Conservation (phyloP, 179 eudicot genomes). For the Silene coronaria region DNA sequence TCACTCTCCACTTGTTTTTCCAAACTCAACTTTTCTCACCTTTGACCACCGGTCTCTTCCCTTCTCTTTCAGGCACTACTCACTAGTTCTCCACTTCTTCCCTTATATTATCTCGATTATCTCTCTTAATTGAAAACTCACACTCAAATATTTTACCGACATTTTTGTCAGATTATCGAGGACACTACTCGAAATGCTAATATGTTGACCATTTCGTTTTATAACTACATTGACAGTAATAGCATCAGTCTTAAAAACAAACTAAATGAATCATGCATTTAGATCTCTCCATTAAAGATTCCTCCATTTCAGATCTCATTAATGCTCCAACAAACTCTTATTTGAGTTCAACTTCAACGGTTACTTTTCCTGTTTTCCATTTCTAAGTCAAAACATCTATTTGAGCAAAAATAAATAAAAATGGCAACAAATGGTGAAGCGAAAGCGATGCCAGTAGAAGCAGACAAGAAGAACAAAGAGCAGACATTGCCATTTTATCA, state of each 20-base stretch:
- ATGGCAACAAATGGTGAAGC: constrained; percentile 55
- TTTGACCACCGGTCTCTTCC: constrained; percentile 25
- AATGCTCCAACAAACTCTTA: constrained; percentile 10
- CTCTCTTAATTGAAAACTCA: constrained; percentile 10
- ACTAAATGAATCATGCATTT: not conserved
- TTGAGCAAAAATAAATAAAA: not conserved
- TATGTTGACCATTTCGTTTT: not conserved
- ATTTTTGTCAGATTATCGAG: constrained; percentile 14
- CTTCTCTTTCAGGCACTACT: not conserved
- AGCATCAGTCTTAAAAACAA: not conserved
- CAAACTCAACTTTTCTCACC: not conserved
- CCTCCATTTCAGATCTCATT: constrained; percentile 21
- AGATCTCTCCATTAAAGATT: constrained; percentile 17
- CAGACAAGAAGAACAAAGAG: constrained; percentile 75
- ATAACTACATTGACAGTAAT: not conserved
- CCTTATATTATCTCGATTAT: too few relatives aligned
- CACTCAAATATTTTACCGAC: constrained; percentile 4
- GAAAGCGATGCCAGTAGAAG: constrained; percentile 38
- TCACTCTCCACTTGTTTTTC: not conserved
- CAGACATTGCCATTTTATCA: constrained; percentile 74
- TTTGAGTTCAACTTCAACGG: constrained; percentile 12
- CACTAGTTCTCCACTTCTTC: not conserved
- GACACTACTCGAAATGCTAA: not conserved
- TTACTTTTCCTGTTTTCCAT: not conserved
- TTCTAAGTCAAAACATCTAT: not conserved